These are phyloP conservation scores for Hypholoma sublateritium DNA, from an alignment of 768 basidiomycete species.

Conservation along the genomic window DNA sequence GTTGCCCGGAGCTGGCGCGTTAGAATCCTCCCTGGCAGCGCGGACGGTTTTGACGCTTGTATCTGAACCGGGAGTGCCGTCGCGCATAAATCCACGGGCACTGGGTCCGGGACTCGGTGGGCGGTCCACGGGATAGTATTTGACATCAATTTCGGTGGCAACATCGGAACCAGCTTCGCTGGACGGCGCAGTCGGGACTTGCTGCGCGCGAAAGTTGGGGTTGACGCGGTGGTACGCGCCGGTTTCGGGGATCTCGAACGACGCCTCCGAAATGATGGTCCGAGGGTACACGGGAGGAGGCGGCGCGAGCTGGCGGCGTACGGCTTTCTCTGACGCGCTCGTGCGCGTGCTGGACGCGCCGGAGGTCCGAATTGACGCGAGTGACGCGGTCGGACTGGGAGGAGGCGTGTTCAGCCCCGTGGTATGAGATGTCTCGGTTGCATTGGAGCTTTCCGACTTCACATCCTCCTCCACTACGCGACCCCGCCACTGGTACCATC, in stretches of 20 bases:
- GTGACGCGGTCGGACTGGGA: background rate
- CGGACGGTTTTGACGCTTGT: background rate
- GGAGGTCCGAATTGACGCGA: background rate
- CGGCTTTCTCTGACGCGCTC: background rate
- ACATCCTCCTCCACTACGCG: background rate
- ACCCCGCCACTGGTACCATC: background rate
- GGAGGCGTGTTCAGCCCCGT: background rate
- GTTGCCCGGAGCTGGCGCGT: no score
- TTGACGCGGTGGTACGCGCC: slow-evolving; percentile 13
- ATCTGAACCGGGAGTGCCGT: background rate
- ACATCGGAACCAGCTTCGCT: background rate
- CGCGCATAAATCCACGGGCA: background rate
- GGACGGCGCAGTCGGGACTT: background rate
- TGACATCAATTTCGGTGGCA: background rate
- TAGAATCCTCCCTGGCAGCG: no score
- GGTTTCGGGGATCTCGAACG: slow-evolving; percentile 4
- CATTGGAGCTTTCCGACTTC: background rate
- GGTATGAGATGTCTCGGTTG: background rate
- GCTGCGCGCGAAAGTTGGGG: slow-evolving; percentile 1
- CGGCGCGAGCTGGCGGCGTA: background rate
- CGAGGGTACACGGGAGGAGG: background rate
- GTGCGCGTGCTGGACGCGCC: background rate
- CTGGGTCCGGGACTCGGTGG: slow-evolving; percentile 2
- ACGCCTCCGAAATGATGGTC: background rate
- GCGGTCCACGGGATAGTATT: background rate